phyloP scores from a whole-genome alignment of 257 asterid genomes.

The Phtheirospermum japonicum region DNA sequence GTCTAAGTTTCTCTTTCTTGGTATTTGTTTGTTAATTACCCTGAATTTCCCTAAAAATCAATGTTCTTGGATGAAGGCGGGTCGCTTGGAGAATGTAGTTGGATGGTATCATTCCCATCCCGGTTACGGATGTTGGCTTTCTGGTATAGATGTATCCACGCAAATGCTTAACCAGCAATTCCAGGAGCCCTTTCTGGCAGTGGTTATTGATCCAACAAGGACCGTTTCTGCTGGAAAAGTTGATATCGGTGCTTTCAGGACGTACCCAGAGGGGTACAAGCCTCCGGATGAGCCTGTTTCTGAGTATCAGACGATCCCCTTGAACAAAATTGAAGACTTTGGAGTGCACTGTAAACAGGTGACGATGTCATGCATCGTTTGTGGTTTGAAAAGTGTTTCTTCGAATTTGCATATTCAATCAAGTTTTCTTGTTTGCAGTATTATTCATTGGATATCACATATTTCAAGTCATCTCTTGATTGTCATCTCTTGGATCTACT shows the following conservation, averaged over 20 bases:
- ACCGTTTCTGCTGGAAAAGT: slow-evolving; percentile 98
- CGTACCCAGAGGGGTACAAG: slow-evolving; percentile 93
- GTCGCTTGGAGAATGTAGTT: slow-evolving; percentile 88
- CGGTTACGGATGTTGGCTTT: slow-evolving; percentile 99
- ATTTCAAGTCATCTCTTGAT: slow-evolving; percentile 92
- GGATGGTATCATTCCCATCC: slow-evolving; percentile 99
- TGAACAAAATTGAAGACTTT: slow-evolving; percentile 95
- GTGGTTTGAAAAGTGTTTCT: slow-evolving; percentile 15
- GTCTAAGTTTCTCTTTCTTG: background rate
- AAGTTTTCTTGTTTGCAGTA: slow-evolving; percentile 50
- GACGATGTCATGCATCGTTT: background rate
- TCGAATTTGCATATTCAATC: slow-evolving; percentile 16
- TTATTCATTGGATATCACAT: slow-evolving; percentile 91
- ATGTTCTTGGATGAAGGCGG: slow-evolving; percentile 55
- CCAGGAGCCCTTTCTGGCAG: slow-evolving; percentile 97
- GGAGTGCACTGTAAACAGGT: slow-evolving; percentile 99
- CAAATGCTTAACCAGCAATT: slow-evolving; percentile 96
- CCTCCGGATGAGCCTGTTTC: slow-evolving; percentile 94
- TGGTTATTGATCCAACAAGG: slow-evolving; percentile 98
- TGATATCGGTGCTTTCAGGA: slow-evolving; percentile 96
- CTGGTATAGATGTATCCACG: slow-evolving; percentile 94
- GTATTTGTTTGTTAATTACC: background rate
- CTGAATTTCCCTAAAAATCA: slow-evolving; percentile 15
- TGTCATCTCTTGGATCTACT: slow-evolving; percentile 86
- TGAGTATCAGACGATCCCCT: slow-evolving; percentile 95